phyloP scores from a whole-genome alignment of 2,329 filamentous ascomycete species.

The Hypocreales sp. region DNA sequence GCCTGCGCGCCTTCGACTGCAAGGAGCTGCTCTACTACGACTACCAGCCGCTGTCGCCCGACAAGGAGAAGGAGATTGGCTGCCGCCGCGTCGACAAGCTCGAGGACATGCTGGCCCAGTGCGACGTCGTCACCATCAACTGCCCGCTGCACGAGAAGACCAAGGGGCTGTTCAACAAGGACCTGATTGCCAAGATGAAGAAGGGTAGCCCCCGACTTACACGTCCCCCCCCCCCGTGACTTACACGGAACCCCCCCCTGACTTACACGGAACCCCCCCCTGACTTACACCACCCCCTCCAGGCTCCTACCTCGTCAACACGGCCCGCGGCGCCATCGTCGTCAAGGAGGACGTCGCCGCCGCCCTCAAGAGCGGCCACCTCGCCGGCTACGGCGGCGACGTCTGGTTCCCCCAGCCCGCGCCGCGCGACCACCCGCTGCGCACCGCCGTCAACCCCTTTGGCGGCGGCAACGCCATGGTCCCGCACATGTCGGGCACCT shows the following conservation, averaged over 20 bases:
- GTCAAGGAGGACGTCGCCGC: constrained; percentile 98
- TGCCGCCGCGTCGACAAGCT: constrained; percentile 76
- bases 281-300: neutral
- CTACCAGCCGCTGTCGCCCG: constrained; percentile 82
- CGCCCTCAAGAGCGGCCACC: constrained; percentile 80
- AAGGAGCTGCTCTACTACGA: constrained; percentile 99
- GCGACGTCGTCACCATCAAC: constrained; percentile 98
- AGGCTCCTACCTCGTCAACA: constrained; percentile 97
- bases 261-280: no score
- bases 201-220: constrained; percentile 54
- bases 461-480: constrained; percentile 98
- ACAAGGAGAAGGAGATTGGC: constrained; percentile 90
- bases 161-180: constrained; percentile 93
- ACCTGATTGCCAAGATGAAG: constrained; percentile 98
- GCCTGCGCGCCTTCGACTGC: constrained; percentile 96
- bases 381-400: constrained; percentile 76
- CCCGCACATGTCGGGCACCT: constrained; percentile 96
- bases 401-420: constrained; percentile 98
- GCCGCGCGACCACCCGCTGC: constrained; percentile 81
- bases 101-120: constrained; percentile 88
- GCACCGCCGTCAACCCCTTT: constrained; percentile 85
- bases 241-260: no score
- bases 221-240: no score
- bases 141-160: constrained; percentile 99
- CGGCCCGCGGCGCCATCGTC: constrained; percentile 93